Evolutionary conservation across 1,284 basidiomycete genomes (phyloP).

Genomic region (Apiotrichum veenhuisii): DNA sequence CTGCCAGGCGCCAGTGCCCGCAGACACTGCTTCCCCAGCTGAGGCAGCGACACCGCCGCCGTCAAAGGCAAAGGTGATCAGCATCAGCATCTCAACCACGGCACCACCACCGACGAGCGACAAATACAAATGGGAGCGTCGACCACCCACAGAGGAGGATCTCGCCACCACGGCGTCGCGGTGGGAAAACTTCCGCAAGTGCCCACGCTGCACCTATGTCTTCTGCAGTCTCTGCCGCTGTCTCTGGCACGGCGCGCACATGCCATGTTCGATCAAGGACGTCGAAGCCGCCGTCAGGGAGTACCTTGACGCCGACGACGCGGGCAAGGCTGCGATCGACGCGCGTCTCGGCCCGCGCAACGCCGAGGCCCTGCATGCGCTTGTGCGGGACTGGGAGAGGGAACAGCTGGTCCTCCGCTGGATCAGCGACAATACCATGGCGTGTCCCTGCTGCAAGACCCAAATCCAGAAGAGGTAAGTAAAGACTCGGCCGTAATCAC

Average conservation of each 20-base stretch:
- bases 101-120: background rate
- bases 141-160: background rate
- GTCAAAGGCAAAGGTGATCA: background rate
- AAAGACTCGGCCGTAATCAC: background rate
- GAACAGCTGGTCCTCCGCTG: constrained; percentile 24
- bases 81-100: constrained; percentile 16
- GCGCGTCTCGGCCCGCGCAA: constrained; percentile 3
- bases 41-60: background rate
- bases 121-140: background rate
- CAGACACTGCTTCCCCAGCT: background rate
- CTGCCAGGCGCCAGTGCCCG: constrained; percentile 35
- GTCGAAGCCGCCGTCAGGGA: constrained; percentile 24
- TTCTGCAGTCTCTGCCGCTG: constrained; percentile 43
- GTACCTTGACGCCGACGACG: constrained; percentile 38
- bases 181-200: constrained; percentile 39
- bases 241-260: constrained; percentile 46
- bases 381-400: constrained; percentile 9
- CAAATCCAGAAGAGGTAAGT: constrained; percentile 40
- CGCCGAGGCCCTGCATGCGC: constrained; percentile 6
- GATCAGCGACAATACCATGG: constrained; percentile 37
- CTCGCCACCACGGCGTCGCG: background rate
- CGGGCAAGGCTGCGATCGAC: constrained; percentile 9
- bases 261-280: constrained; percentile 28
- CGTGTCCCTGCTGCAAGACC: constrained; percentile 45
- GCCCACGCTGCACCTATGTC: constrained; percentile 34